Percentiles rank a stretch among this genome's conserved stretches.
Conservation (phyloP, 306 rosid species). For the Delonix regia region DNA sequence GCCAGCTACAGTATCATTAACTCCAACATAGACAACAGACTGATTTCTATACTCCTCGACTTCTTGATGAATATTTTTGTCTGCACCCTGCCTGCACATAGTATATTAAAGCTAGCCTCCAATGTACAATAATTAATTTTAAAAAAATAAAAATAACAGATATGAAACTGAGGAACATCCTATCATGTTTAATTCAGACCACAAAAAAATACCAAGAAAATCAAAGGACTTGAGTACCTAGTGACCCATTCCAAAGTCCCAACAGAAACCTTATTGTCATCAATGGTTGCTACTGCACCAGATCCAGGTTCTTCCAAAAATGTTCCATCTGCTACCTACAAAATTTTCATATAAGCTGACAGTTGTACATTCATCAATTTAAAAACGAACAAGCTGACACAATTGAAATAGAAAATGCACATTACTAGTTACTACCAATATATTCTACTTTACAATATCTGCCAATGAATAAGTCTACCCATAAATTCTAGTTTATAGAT, state of each 20-base stretch:
- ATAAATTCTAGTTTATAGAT: background rate
- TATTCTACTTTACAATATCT: slow-evolving; percentile 7
- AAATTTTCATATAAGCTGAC: slow-evolving; percentile 29
- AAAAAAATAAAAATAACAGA: slow-evolving; percentile 8
- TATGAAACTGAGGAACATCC: slow-evolving; percentile 5
- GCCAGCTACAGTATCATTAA: slow-evolving; percentile 72
- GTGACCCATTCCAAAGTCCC: slow-evolving; percentile 93
- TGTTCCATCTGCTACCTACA: slow-evolving; percentile 83
- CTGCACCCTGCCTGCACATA: slow-evolving; percentile 74
- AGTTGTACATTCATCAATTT: slow-evolving; percentile 19
- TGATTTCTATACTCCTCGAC: slow-evolving; percentile 58
- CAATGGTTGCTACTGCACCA: slow-evolving; percentile 86
- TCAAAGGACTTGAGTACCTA: slow-evolving; percentile 52
- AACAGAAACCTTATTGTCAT: slow-evolving; percentile 70
- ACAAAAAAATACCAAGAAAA: slow-evolving; percentile 5
- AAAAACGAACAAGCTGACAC: slow-evolving; percentile 8
- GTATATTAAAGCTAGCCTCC: slow-evolving; percentile 11
- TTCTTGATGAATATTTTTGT: slow-evolving; percentile 50
- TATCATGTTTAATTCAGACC: slow-evolving; percentile 17
- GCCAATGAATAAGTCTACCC: background rate
- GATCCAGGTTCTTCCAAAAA: slow-evolving; percentile 98
- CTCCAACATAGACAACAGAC: slow-evolving; percentile 84
- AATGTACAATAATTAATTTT: background rate
- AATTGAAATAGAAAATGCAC: slow-evolving; percentile 25
- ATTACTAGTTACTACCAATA: slow-evolving; percentile 12